These are phyloP conservation scores for Kuraishia piskuri DNA, from an alignment of 805 yeast species.

Conservation along the genomic window DNA sequence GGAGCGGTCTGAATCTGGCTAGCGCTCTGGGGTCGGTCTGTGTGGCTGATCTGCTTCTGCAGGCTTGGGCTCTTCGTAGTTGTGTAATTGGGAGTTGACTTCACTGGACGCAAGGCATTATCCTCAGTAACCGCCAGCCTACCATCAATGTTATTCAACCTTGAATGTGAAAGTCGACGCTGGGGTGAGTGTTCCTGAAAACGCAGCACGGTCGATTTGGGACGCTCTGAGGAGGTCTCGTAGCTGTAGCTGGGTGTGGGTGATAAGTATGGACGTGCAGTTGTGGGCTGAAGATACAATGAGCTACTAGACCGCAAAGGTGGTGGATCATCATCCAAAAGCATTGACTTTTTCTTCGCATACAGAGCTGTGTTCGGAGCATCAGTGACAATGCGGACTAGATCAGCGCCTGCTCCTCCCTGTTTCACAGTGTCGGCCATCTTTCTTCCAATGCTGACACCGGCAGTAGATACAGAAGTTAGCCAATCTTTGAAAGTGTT, in stretches of 20 bases:
- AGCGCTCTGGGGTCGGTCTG: slow-evolving; percentile 4
- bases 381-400: slow-evolving; percentile 34
- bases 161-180: neutral
- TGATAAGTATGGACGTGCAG: neutral
- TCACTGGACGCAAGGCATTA: neutral
- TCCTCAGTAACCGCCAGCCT: neutral
- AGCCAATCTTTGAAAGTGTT: slow-evolving; percentile 21
- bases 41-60: slow-evolving; percentile 6
- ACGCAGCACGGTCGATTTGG: neutral
- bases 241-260: neutral
- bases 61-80: slow-evolving; percentile 1
- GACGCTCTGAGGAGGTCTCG: neutral
- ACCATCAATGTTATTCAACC: neutral
- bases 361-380: slow-evolving; percentile 18
- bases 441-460: slow-evolving; percentile 22
- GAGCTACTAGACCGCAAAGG: neutral
- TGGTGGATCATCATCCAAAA: slow-evolving; percentile 1
- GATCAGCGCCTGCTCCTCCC: slow-evolving; percentile 28
- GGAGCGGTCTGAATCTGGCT: neutral
- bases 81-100: neutral
- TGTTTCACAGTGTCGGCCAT: slow-evolving; percentile 26
- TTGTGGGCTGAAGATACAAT: neutral
- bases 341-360: slow-evolving; percentile 1
- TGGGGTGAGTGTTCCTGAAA: neutral
- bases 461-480: slow-evolving; percentile 21